Conservation (phyloP, 768 basidiomycete genomes). For the Mycena indigotica region DNA sequence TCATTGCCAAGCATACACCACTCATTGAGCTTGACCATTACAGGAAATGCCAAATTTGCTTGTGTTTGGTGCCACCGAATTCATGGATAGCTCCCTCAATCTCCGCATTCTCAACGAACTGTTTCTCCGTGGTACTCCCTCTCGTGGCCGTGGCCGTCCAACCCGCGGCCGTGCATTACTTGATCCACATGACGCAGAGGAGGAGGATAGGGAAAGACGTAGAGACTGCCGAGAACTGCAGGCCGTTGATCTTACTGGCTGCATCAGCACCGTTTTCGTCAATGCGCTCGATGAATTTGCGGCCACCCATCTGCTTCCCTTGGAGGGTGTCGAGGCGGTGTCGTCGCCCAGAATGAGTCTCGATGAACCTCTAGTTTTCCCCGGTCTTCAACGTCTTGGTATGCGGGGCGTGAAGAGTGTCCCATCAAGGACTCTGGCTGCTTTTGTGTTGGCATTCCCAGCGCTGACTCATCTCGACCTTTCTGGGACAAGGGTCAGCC, state of each 20-base stretch:
- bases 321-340: constrained; percentile 47
- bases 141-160: constrained; percentile 68
- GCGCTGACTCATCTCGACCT: constrained; percentile 88
- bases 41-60: constrained; percentile 88
- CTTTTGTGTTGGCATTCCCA: constrained; percentile 82
- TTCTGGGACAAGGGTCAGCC: constrained; percentile 81
- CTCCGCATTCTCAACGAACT: constrained; percentile 85
- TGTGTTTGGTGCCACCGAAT: constrained; percentile 95
- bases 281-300: constrained; percentile 86
- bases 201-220: constrained; percentile 75
- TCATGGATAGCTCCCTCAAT: constrained; percentile 93
- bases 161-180: constrained; percentile 62
- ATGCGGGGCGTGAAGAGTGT: constrained; percentile 83
- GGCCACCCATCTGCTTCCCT: constrained; percentile 57
- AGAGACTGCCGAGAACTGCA: constrained; percentile 77
- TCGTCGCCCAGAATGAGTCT: constrained; percentile 51
- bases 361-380: constrained; percentile 62
- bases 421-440: constrained; percentile 62
- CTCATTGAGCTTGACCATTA: constrained; percentile 16
- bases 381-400: constrained; percentile 75
- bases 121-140: constrained; percentile 80
- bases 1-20: constrained; percentile 2
- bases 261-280: constrained; percentile 89
- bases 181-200: constrained; percentile 63
- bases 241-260: constrained; percentile 92